Base-by-base conservation (phyloP, 2,329 filamentous ascomycete species). In the Aspergillus felis region DNA sequence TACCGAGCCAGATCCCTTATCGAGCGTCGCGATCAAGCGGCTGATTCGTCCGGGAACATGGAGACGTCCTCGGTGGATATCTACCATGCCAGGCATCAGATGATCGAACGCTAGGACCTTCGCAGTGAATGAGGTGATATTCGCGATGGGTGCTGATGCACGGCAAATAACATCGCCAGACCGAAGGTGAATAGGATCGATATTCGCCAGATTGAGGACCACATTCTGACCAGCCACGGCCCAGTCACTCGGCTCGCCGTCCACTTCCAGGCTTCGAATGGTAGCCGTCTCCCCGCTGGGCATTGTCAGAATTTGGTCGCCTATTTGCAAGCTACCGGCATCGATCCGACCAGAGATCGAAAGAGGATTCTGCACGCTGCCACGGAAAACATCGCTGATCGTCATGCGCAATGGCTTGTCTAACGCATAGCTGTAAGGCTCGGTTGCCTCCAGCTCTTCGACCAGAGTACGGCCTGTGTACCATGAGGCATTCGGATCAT, bases 101-200 rank as follows among this genome's bases (percentile, higher is more conserved):
- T 93, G 88, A 59, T 96, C 91, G 67, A 97, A 96, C 0, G 92
- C 91, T 56, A 97, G 82, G 10, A 94, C 86, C 74, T 96, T 96
- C 59, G 89, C 85, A 1, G 85, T 90, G 66, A 97, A 92, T 0
- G 80, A 83, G 57, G 88, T 88, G 57, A 91, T 79, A 58, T 88
- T 89, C 27, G 80, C 76, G 35, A 96, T 87, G 0, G 91, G 88
- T 1, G 82, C 76, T 1, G 81, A 80, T 0, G 86, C 81, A 50
- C 84, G 82, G 75, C 92, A 96, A n/a, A 96, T 76, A 20, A 97
- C 89, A 68, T 97, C 92, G 22, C 94, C 94, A 7, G 89, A 82
- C 49, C 86, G 85, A 9, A 99, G 82, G 66, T 97, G 89, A 17
- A 90, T 84, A 0, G 90, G 84, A 66, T 97, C 93, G 68, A 97